Base-by-base conservation (phyloP, 768 basidiomycete species). In the Coprinopsis cinerea region DNA sequence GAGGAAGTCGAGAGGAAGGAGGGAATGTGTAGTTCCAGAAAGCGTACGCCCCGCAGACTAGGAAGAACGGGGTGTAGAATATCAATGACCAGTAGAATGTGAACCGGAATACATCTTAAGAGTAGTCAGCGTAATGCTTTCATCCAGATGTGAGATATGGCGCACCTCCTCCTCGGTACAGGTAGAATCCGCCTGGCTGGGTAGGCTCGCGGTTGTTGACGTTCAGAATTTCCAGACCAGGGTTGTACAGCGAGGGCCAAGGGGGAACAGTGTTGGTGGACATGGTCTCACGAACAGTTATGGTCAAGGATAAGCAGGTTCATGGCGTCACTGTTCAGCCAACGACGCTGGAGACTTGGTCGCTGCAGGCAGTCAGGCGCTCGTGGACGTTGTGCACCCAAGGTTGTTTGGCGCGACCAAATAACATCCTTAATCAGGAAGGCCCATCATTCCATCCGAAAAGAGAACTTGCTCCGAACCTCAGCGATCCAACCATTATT, bases 211-310 rank as follows among this genome's bases (percentile, higher is more conserved):
- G 57, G 53, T 75, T 68, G 20, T 65, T 57, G 35, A 77, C 73
- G 51, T 71, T 62, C 20, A 76, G 62, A 14, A 78, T 68, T 55
- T 79, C 77, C n/a, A 76, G 40, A 17, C 72, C 69, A 17, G 74
- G 76, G 45, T 72, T 66, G 52, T 79, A 79, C 24, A 79, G 65
- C 1, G 75, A 75, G 3, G 77, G 76, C 77, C 77, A 78, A 10
- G 10, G 36, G 17, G 36, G 36, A 6, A 39, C 36, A 18, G 7
- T 39, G 6, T 9, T 11, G 15, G 9, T 32, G 30, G 30, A 7
- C 30, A 32, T 32, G 30, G 30, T n/a, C n/a, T n/a, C n/a, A n/a
- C n/a, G n/a, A n/a, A n/a, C n/a, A n/a, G n/a, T n/a, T n/a, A n/a
- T n/a, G n/a, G n/a, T n/a, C n/a, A n/a, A n/a, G n/a, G 30, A 15